Conservation (phyloP, 306 rosid species). For the Corylus americana region DNA sequence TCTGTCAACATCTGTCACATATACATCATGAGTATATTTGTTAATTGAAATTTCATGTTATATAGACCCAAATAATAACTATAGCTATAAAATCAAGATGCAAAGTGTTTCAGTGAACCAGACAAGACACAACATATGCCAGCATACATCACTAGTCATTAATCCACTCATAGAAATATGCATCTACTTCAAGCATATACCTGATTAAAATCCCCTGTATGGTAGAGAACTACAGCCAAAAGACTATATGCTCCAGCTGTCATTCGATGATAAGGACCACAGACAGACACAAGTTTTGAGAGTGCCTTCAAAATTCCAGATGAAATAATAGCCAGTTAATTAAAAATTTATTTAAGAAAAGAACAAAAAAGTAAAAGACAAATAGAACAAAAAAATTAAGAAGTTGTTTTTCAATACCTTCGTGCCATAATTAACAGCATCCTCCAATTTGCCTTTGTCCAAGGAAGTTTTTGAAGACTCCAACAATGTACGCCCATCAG, state of each 20-base stretch:
- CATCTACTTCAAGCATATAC: constrained; percentile 32
- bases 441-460: constrained; percentile 98
- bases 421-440: constrained; percentile 92
- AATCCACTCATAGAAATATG: constrained; percentile 24
- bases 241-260: constrained; percentile 99
- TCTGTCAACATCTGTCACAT: neutral
- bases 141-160: constrained; percentile 22
- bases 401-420: constrained; percentile 56
- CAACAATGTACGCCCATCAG: constrained; percentile 93
- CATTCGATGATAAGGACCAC: constrained; percentile 98
- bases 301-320: constrained; percentile 71
- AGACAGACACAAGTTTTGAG: constrained; percentile 80
- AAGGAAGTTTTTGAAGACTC: constrained; percentile 96
- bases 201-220: constrained; percentile 99
- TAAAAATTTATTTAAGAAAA: constrained; percentile 9
- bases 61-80: neutral
- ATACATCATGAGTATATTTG: neutral
- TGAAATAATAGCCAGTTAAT: constrained; percentile 29
- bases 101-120: neutral
- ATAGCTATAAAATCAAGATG: neutral
- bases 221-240: constrained; percentile 93
- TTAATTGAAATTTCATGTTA: neutral
- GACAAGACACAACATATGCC: neutral
- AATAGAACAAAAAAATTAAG: neutral
- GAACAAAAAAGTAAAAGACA: neutral